Evolutionary conservation across 2,329 filamentous ascomycete species (phyloP).

Genomic region (Tolypocladium cylindrosporum): DNA sequence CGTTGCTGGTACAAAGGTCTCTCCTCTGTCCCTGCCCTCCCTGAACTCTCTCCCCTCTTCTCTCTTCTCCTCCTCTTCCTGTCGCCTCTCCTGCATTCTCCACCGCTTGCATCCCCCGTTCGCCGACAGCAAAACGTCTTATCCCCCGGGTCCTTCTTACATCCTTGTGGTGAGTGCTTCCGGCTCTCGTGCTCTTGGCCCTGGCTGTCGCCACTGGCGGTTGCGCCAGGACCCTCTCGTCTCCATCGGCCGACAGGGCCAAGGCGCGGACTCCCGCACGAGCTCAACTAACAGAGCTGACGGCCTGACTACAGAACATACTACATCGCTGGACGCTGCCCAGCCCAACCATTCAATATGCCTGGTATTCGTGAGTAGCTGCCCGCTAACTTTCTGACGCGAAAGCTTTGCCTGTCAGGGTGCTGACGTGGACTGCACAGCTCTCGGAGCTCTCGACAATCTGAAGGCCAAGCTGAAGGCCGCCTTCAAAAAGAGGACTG

Average conservation of each 20-base stretch:
- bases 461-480: conserved; percentile 46
- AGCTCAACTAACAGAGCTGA: neutral
- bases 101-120: neutral
- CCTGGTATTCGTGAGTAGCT: conserved; percentile 40
- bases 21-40: conserved; percentile 4
- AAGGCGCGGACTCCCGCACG: neutral
- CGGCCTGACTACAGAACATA: neutral
- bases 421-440: conserved; percentile 17
- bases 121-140: neutral
- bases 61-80: conserved; percentile 1
- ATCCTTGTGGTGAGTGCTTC: neutral
- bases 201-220: neutral
- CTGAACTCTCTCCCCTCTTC: neutral
- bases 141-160: neutral
- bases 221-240: neutral
- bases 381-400: neutral
- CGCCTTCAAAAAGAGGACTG: conserved; percentile 38
- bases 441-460: conserved; percentile 41
- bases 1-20: neutral
- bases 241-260: neutral
- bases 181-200: neutral
- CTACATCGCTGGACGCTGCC: neutral
- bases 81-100: neutral
- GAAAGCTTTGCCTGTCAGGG: neutral
- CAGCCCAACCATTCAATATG: conserved; percentile 26